These are phyloP conservation scores for Microbotryum intermedium DNA, from an alignment of 1,284 basidiomycete species.

Conservation along the genomic window DNA sequence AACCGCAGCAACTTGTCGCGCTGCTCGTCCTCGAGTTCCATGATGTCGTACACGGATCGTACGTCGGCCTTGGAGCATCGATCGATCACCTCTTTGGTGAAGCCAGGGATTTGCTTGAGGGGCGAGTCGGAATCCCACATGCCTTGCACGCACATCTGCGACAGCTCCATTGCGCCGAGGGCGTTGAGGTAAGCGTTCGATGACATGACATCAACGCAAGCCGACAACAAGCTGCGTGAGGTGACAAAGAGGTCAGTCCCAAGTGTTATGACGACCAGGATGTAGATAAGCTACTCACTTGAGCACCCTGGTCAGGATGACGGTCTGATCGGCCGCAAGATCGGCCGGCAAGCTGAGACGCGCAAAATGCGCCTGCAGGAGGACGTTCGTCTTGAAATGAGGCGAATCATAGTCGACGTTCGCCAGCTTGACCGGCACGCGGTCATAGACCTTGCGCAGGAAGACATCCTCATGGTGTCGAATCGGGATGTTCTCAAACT, in stretches of 20 bases:
- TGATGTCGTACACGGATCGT: constrained; percentile 86
- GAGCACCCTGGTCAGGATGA: constrained; percentile 80
- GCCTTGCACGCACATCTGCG: constrained; percentile 98
- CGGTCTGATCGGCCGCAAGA: constrained; percentile 78
- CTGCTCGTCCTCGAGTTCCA: constrained; percentile 91
- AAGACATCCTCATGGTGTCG: constrained; percentile 50
- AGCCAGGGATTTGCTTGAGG: constrained; percentile 90
- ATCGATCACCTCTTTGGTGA: constrained; percentile 74
- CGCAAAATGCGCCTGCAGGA: constrained; percentile 94
- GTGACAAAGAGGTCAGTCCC: background rate
- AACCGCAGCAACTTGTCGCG: constrained; percentile 75
- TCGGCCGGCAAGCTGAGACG: constrained; percentile 84
- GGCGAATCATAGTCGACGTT: constrained; percentile 77
- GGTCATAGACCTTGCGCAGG: constrained; percentile 57
- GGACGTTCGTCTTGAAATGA: constrained; percentile 95
- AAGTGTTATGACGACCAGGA: background rate
- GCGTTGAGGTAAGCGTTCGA: constrained; percentile 92
- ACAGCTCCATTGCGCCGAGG: constrained; percentile 93
- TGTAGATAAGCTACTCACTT: constrained; percentile 43
- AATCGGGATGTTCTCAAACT: constrained; percentile 92
- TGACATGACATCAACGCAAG: constrained; percentile 96
- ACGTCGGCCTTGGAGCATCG: constrained; percentile 72
- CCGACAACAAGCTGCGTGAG: constrained; percentile 38
- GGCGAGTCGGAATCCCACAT: constrained; percentile 96
- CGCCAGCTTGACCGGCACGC: constrained; percentile 92